Evolutionary conservation across 129 eudicot genomes (phyloP).

Genomic region (Artemisia tridentata): DNA sequence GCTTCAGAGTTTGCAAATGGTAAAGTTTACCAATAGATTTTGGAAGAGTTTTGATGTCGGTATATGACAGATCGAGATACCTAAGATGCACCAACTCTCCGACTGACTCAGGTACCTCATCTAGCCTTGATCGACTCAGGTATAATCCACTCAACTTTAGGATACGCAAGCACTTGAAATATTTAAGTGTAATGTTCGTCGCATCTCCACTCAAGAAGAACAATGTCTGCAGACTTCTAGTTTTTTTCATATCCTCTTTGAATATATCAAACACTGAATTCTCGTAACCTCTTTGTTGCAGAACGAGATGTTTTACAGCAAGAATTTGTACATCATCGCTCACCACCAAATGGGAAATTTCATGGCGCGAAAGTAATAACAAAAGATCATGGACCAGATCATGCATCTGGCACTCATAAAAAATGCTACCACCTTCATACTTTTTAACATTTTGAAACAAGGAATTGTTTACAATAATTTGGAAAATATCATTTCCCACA

Average conservation of each 20-base stretch:
- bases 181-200: background rate
- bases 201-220: background rate
- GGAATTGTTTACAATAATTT: background rate
- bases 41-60: background rate
- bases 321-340: background rate
- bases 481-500: background rate
- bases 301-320: background rate
- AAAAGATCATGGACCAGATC: background rate
- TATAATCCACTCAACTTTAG: too few species aligned
- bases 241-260: too few species aligned
- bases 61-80: background rate
- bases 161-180: background rate
- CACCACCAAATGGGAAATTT: background rate
- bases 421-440: background rate
- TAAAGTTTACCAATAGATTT: slow-evolving; percentile 2
- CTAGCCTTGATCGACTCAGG: background rate
- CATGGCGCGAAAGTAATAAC: background rate
- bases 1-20: background rate
- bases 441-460: background rate
- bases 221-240: background rate
- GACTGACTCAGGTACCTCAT: background rate
- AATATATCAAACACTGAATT: too few species aligned
- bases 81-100: slow-evolving; percentile 4
- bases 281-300: background rate
- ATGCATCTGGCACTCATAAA: background rate